Evolutionary conservation across 768 basidiomycete species (phyloP).

Genomic region (Tulasnella sp.): DNA sequence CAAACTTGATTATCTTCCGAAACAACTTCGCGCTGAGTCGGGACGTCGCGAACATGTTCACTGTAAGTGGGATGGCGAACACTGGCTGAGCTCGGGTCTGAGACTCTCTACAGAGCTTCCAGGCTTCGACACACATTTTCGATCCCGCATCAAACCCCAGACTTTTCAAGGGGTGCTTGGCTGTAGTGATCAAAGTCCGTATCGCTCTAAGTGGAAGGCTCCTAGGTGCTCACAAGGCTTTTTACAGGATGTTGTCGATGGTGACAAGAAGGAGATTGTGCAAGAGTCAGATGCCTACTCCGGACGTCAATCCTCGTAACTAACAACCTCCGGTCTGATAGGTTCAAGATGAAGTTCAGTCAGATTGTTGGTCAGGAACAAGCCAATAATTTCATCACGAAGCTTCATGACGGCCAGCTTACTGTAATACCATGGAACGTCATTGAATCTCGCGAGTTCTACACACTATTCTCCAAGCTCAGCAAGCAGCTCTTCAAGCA

Average conservation of each 20-base stretch:
- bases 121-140: constrained; percentile 31
- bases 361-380: constrained; percentile 54
- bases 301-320: background rate
- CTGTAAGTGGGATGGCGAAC: constrained; percentile 29
- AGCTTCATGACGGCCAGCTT: constrained; percentile 44
- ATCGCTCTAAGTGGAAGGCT: too few relatives aligned
- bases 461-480: constrained; percentile 40
- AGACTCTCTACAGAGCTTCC: constrained; percentile 17
- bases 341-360: constrained; percentile 48
- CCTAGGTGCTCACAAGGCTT: too few relatives aligned
- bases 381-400: constrained; percentile 51
- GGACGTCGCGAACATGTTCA: constrained; percentile 50
- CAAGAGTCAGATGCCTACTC: constrained; percentile 37
- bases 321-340: constrained; percentile 19
- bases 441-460: constrained; percentile 52
- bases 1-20: constrained; percentile 52
- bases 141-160: constrained; percentile 49
- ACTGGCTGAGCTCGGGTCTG: background rate
- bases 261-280: constrained; percentile 47
- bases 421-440: constrained; percentile 59
- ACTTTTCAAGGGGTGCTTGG: constrained; percentile 47
- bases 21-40: constrained; percentile 55
- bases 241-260: constrained; percentile 49
- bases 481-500: constrained; percentile 42
- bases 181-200: constrained; percentile 51